Base-by-base conservation (phyloP, 2,329 filamentous ascomycete species). In the Aspergillus melleus region DNA sequence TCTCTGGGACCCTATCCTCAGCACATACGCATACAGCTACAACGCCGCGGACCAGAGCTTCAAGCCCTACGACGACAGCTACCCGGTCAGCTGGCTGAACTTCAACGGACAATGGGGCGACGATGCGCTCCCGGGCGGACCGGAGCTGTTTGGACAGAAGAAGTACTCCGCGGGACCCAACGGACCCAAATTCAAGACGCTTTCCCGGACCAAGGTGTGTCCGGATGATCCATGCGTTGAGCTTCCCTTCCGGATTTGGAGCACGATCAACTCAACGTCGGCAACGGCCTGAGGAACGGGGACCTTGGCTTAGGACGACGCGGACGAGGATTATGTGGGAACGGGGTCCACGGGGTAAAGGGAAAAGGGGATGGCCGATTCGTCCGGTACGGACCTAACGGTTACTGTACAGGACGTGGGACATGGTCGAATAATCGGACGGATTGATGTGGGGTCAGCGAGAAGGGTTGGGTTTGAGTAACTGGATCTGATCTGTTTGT, bases 91-190 rank as follows among this genome's bases (percentile, higher is more conserved):
- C 14, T 88, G 82, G 76, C 76, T 90, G 61, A 68, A 80, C 44
- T 90, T 82, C 68, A 74, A 74, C 26, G 88, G 87, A 0, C 73
- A 75, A 32, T 90, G 87, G 87, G 88, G 87, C 2, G 86, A 90
- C 66, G 71, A 84, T 61, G 79, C 84, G 66, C 85, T 87, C 57
- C 80, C 82, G 0, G 74, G 78, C 2, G 73, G 77, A n/a, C 80
- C 79, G 39, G 78, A 82, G 52, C 74, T 80, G 3, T 82, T 83
- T 52, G 80, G 85, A 22, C 80, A 86, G 71, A 69, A 79, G n/a
- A 85, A 84, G 68, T 89, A 82, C 67, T 75, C 74, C 0, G 76
- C 74, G 58, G 87, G 87, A 1, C 87, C 87, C 1, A 87, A 84
- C 20, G 87, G 87, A 1, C 87, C 87, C 1, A 76, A 75, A 60